Evolutionary conservation across 164 flowering plant genomes (phyloP), one percentile per base, ranked within the genome.

Genomic region (Brasenia schreberi): DNA sequence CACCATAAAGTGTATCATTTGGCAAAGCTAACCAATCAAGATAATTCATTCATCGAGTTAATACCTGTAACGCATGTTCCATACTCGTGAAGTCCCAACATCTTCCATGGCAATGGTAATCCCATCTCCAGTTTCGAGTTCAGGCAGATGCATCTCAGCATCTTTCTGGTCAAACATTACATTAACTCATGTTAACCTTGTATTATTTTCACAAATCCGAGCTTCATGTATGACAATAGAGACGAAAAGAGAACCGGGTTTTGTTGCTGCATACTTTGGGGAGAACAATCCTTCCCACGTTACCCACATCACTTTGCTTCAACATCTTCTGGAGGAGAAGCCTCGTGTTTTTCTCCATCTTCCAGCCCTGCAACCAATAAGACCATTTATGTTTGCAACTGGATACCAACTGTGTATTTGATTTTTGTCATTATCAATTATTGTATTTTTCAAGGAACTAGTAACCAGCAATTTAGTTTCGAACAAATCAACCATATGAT

Each of bases 271-370:
- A 33, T 81, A 88, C 96, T 62, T 88, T 89, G 17, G 92, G 92
- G 73, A 89, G 70, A 4, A 89, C 92, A 52, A 87, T 89, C 66
- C 96, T 82, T 65, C 96, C 96, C 14, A 89, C 85, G 69, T 77
- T 87, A 18, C 96, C 96, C 68, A 89, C 96, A 66, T 89, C 92
- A 67, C 92, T 89, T 71, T 89, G 96, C 82, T 89, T 89, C 86
- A 89, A 77, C 62, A 89, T 92, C 66, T 89, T 89, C 75, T 88
- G 92, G 23, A 88, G 78, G 42, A 88, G 79, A 76, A 87, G 85
- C 70, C 77, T 84, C 81, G 87, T 71, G 67, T 88, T 88, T 77
- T 85, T 85, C 77, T 85, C 96, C 5, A 80, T 70, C 64, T 85
- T 89, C 84, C 78, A 83, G 5, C 14, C 56, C 56, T 49, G 56